Base-by-base conservation (phyloP, 2,329 filamentous ascomycete species). In the Penicillium digitatum region DNA sequence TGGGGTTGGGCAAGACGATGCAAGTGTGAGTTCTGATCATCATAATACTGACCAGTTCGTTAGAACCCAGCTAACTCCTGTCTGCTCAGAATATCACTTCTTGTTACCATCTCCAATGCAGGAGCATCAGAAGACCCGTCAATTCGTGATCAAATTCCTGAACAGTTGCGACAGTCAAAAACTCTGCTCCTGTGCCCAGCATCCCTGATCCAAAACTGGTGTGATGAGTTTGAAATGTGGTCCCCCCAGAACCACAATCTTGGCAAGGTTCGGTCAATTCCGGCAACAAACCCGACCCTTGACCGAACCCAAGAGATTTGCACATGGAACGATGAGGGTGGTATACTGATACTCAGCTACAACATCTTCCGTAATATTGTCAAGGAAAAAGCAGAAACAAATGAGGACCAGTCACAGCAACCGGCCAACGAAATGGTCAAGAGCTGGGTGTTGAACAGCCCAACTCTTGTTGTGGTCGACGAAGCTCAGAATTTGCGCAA, bases 1-100 rank as follows among this genome's bases (percentile, higher is more conserved):
- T 96, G 91, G 92, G 92, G 1, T 75, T 96, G 2, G 91, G 91
- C 16, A 96, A 96, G 75, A 95, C 91, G 0, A 90, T 95, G 86
- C 91, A 96, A 74, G 83, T 90, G 76, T 80, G 72, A 74, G 77
- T 74, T 34, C 22, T 22, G 16, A n/a, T 26, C 4, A 18, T 14
- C 6, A 22, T 26, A 2, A 29, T n/a, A 9, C 32, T 10, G 16
- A 9, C n/a, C 12, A 5, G 22, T 2, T 27, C 11, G 3, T 22
- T 16, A 8, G 29, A 3, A 5, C n/a, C n/a, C 20, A 12, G 16
- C 55, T 59, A 56, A 57, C 47, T 12, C 37, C 32, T 20, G 18
- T 37, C 5, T 47, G 16, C 9, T 9, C 55, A 80, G 79, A 6
- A 90, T 96, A 56, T 88, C 90, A 0, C 76, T 96, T n/a, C 80